Evolutionary conservation across 371 early-diverging fungal species (phyloP).

Genomic region (Mortierella sp.): DNA sequence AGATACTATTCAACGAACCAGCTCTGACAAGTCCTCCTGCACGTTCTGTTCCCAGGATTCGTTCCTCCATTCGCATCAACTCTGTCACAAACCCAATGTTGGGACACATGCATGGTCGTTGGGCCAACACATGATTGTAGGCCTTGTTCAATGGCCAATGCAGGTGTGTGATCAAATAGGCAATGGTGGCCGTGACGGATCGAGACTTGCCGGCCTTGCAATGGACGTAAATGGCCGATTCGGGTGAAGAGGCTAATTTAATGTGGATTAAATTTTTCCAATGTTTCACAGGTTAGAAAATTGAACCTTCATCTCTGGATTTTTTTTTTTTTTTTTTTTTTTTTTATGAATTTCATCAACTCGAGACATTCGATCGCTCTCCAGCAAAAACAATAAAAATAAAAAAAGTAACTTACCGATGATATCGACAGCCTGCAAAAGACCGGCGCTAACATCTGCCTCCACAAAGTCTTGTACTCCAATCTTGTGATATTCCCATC

Average conservation of each 20-base stretch:
- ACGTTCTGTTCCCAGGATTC: conserved; percentile 60
- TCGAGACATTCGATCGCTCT: background rate
- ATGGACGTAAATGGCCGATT: conserved; percentile 78
- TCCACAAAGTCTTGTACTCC: conserved; percentile 70
- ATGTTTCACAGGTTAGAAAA: too few species aligned
- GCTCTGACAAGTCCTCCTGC: conserved; percentile 36
- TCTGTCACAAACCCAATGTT: conserved; percentile 88
- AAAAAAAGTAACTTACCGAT: conserved; percentile 60
- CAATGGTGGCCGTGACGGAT: conserved; percentile 82
- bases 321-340: too few species aligned
- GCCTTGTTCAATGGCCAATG: conserved; percentile 79
- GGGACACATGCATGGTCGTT: conserved; percentile 80
- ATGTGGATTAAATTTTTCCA: too few species aligned
- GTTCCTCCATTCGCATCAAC: conserved; percentile 76
- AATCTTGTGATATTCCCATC: conserved; percentile 65
- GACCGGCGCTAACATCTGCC: conserved; percentile 67
- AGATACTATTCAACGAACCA: conserved; percentile 44
- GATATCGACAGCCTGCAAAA: conserved; percentile 68
- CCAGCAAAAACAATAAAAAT: background rate
- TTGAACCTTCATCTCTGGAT: too few species aligned
- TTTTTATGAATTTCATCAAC: too few species aligned
- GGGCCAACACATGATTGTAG: conserved; percentile 75
- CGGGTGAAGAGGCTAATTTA: conserved; percentile 19
- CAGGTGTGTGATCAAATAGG: conserved; percentile 74
- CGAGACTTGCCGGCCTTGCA: conserved; percentile 90